Evolutionary conservation across 2,329 filamentous ascomycete species (phyloP).

Genomic region (Hirsutella rhossiliensis): DNA sequence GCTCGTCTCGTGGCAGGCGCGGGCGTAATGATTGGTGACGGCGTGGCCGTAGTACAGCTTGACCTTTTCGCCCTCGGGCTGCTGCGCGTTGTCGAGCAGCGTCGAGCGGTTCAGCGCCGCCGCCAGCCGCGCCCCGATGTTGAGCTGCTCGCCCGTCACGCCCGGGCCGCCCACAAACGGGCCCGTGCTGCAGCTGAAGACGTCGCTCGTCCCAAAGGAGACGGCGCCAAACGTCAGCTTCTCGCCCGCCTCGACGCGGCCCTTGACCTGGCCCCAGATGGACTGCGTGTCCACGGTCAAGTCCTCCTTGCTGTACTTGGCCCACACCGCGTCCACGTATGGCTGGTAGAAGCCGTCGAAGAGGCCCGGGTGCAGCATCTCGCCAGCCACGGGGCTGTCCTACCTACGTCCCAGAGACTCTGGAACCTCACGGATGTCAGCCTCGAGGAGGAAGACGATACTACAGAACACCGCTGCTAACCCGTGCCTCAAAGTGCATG

Average conservation of each 20-base stretch:
- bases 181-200: constrained; percentile 42
- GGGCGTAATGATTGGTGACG: constrained; percentile 56
- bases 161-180: constrained; percentile 37
- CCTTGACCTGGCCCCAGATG: constrained; percentile 34
- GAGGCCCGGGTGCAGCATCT: constrained; percentile 28
- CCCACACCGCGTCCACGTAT: constrained; percentile 41
- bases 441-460: no score
- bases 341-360: constrained; percentile 37
- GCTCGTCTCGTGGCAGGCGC: constrained; percentile 50
- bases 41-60: constrained; percentile 40
- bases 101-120: constrained; percentile 68
- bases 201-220: constrained; percentile 32
- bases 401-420: no score
- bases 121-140: constrained; percentile 60
- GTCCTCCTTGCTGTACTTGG: constrained; percentile 28
- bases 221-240: constrained; percentile 33
- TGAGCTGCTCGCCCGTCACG: constrained; percentile 36
- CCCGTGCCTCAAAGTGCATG: no score
- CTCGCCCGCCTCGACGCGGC: constrained; percentile 23
- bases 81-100: constrained; percentile 38
- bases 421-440: no score
- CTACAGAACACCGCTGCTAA: no score
- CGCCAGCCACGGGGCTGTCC: constrained; percentile 39
- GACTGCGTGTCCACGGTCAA: constrained; percentile 43
- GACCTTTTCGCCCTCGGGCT: constrained; percentile 38